Conservation (phyloP, 1,284 basidiomycete genomes). For the Cystobasidium slooffiae region DNA sequence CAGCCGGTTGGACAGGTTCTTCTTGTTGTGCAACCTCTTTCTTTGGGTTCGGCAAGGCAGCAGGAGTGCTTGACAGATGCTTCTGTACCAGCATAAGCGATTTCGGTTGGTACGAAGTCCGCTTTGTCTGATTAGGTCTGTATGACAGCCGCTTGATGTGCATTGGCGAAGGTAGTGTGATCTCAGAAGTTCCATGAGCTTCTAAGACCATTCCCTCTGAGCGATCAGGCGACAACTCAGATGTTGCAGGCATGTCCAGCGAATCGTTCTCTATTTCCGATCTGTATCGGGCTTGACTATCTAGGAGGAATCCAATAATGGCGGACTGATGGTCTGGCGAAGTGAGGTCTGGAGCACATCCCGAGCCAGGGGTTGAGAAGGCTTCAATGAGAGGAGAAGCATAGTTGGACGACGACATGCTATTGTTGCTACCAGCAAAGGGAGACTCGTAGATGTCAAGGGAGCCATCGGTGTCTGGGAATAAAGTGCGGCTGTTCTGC, state of each 20-base stretch:
- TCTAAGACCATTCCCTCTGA: neutral
- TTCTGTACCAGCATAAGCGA: constrained; percentile 38
- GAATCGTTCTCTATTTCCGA: constrained; percentile 9
- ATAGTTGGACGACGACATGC: neutral
- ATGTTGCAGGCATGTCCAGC: constrained; percentile 25
- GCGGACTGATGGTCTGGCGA: constrained; percentile 32
- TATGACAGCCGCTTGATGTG: constrained; percentile 3
- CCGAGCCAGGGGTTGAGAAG: constrained; percentile 35
- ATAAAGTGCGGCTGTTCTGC: constrained; percentile 34
- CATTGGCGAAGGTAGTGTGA: neutral
- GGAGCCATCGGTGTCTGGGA: constrained; percentile 35
- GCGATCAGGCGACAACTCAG: constrained; percentile 37
- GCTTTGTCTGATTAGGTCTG: constrained; percentile 1
- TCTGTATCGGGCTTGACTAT: constrained; percentile 34
- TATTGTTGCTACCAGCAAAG: neutral
- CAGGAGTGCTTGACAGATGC: constrained; percentile 31
- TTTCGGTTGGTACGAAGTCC: constrained; percentile 26
- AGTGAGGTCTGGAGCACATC: constrained; percentile 22
- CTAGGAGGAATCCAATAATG: constrained; percentile 26
- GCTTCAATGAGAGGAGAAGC: constrained; percentile 13
- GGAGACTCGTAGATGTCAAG: constrained; percentile 32
- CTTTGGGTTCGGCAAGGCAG: neutral
- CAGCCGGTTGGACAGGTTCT: neutral
- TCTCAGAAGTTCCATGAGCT: constrained; percentile 1
- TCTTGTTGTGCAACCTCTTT: neutral